Base-by-base conservation (phyloP, 352 stramenopile genomes). In the Globisporangium nagaii region DNA sequence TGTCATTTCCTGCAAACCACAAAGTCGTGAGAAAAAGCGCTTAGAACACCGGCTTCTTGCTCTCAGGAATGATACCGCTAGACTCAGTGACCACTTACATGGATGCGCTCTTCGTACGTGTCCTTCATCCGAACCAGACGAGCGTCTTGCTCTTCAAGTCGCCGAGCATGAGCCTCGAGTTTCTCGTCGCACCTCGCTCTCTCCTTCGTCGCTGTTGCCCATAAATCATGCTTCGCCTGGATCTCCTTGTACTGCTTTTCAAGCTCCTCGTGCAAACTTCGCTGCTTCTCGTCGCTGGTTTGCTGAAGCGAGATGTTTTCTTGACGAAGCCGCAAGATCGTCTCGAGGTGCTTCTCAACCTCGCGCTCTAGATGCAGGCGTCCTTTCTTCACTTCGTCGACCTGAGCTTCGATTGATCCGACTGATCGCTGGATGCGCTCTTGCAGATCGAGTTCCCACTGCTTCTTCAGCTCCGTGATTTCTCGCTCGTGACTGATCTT, bases 311-410 rank as follows among this genome's bases (percentile, higher is more conserved):
- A 61, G 2, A 79, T 27, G 34, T 79, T 86, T 20, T 90, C 76
- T 37, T 91, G 66, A 1, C 79, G 73, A 3, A 92, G 56, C 19
- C 66, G 52, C 13, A 77, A 49, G 47, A 88, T 75, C 2, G 62
- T 75, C n/a, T 72, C 56, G 25, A 78, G 47, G 42, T 87, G 75
- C 44, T 75, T 86, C 52, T 83, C 77, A 1, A 89, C 73, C 37
- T 91, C 79, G 20, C 63, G 63, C 51, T 92, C 78, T 20, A 90
- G 58, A 39, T 78, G 60, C 31, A 79, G 39, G 1, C 82, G 71
- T 2, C 63, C 69, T 40, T 82, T 78, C 50, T 86, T 86, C 53
- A 90, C 71, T 17, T 86, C 84, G 0, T 71, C 73, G 4, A 90
- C 60, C 60, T 92, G 80, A 3, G 60, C 65, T 54, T 91, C 76